Evolutionary conservation across 768 basidiomycete species (phyloP), one percentile per base, ranked within the genome.

Genomic region (Kwoniella mangroviensis): DNA sequence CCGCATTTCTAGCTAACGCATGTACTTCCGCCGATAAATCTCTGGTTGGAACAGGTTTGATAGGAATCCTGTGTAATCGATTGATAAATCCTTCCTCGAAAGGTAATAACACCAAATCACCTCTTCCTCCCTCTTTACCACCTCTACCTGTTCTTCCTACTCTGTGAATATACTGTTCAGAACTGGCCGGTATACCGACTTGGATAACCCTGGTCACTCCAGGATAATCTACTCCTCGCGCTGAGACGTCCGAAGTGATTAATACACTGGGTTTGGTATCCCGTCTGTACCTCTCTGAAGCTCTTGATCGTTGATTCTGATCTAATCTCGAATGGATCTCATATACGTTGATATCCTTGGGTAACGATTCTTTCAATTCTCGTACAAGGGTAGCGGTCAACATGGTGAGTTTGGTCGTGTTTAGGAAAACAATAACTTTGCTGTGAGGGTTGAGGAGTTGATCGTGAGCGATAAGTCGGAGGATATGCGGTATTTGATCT

Each of bases 171-270:
- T 97, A 96, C 73, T 90, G 87, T 22, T 93, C 90, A 11, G 87
- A 83, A 0, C 84, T 85, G 6, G 84, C 80, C 2, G 96, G 94
- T 7, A 91, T 85, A 61, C 96, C 94, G 61, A 99, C 86, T 81
- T 98, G 97, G 73, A 98, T 91, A 70, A 95, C 91, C 49, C 94
- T 89, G 0, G 92, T 92, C 22, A 94, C 91, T 21, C 88, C 89
- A 9, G 93, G 93, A 80, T 95, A 96, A 81, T 96, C 92, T 55
- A 95, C 88, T 17, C 92, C 92, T 67, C 93, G 88, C 22, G 93
- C 92, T 34, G 92, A 94, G 5, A 96, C 89, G 74, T 96, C 94
- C 1, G 93, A 94, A 3, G 90, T 91, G 74, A 97, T 86, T 62
- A 96, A 87, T 40, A 97, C 85, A 2, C 88, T 85, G 0, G 89